phyloP scores from a whole-genome alignment of 306 rosid species.

The Macrotyloma uniflorum region DNA sequence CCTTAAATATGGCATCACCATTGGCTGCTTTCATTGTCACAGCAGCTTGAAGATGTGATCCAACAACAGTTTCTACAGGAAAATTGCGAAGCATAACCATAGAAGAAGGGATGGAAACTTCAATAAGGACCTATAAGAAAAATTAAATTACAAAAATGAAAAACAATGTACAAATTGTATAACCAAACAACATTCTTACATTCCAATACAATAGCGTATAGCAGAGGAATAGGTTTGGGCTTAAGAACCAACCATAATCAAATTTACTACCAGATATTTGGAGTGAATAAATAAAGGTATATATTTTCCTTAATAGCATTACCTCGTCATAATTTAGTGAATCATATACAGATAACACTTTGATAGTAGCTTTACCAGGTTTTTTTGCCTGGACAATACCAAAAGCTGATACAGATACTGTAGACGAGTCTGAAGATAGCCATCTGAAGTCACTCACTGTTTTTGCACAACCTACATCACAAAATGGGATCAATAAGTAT shows the following conservation, averaged over 20 bases:
- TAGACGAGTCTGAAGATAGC: slow-evolving; percentile 76
- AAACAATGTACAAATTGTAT: slow-evolving; percentile 4
- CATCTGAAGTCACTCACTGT: slow-evolving; percentile 76
- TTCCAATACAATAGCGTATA: slow-evolving; percentile 21
- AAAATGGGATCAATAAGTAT: slow-evolving; percentile 20
- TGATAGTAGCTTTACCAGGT: slow-evolving; percentile 88
- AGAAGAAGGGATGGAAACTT: slow-evolving; percentile 78
- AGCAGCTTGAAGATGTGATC: slow-evolving; percentile 84
- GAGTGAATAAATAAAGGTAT: slow-evolving; percentile 3
- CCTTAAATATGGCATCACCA: slow-evolving; percentile 52
- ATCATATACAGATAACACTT: slow-evolving; percentile 73
- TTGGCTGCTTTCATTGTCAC: slow-evolving; percentile 86
- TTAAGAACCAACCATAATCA: slow-evolving; percentile 28
- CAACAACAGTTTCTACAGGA: slow-evolving; percentile 91
- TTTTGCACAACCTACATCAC: slow-evolving; percentile 78
- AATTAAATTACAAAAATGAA: slow-evolving; percentile 29
- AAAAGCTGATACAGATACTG: slow-evolving; percentile 71
- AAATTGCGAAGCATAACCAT: slow-evolving; percentile 77
- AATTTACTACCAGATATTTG: slow-evolving; percentile 7
- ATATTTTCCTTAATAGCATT: slow-evolving; percentile 32
- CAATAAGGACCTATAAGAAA: slow-evolving; percentile 69
- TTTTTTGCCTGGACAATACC: slow-evolving; percentile 88
- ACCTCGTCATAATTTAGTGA: slow-evolving; percentile 88
- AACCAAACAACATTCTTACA: slow-evolving; percentile 8
- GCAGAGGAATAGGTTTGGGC: slow-evolving; percentile 13